These are phyloP conservation scores for Boletus rubescentipes DNA, from an alignment of 768 basidiomycete genomes.

Conservation along the genomic window DNA sequence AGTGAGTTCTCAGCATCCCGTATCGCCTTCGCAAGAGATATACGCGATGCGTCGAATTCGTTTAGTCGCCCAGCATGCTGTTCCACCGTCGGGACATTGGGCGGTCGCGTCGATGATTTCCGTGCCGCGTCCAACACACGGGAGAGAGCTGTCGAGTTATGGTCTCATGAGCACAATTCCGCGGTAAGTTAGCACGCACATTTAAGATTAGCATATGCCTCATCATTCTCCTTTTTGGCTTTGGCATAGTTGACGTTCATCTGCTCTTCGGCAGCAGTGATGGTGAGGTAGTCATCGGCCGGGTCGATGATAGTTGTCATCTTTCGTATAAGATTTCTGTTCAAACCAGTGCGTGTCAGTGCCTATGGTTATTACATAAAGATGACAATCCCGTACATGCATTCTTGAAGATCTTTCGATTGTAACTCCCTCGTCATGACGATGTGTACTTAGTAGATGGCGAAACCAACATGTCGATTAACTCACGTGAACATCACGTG, in stretches of 20 bases:
- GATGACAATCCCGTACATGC: conserved; percentile 25
- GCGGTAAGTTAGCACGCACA: conserved; percentile 35
- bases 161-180: neutral
- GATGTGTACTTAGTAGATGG: neutral
- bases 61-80: conserved; percentile 61
- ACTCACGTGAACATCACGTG: conserved; percentile 22
- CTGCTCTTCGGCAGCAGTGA: conserved; percentile 70
- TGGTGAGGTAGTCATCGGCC: conserved; percentile 75
- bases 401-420: conserved; percentile 35
- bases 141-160: conserved; percentile 50
- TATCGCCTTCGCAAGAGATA: conserved; percentile 72
- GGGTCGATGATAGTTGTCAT: conserved; percentile 76
- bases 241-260: conserved; percentile 56
- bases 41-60: conserved; percentile 58
- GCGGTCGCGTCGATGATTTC: conserved; percentile 65
- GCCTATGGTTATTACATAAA: neutral
- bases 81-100: conserved; percentile 65
- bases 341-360: conserved; percentile 7
- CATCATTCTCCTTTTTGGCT: conserved; percentile 67
- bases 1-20: conserved; percentile 67
- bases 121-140: conserved; percentile 68
- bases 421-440: conserved; percentile 31
- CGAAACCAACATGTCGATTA: neutral
- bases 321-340: conserved; percentile 64
- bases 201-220: conserved; percentile 63